A percentile compares a stretch with the other conserved stretches of the same genome.
phyloP scores from a whole-genome alignment of 306 rosid genomes.

The Mimosa bimucronata region DNA sequence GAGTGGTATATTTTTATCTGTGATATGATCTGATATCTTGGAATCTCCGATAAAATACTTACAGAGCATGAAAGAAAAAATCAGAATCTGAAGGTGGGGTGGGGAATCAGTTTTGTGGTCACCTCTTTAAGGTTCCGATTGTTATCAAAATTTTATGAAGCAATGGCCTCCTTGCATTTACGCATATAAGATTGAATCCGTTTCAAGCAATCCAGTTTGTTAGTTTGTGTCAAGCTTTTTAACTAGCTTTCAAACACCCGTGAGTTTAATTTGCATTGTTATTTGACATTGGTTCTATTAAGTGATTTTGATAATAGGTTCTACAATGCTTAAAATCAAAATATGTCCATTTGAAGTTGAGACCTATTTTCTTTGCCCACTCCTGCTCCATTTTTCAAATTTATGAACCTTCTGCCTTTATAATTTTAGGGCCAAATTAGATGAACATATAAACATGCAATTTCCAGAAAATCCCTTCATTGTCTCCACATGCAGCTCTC shows the following conservation, averaged over 20 bases:
- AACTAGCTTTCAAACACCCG: too few species aligned
- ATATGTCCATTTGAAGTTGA: not conserved
- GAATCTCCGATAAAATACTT: conserved; percentile 16
- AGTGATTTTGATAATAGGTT: conserved; percentile 9
- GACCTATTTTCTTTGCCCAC: not conserved
- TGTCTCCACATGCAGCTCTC: not conserved
- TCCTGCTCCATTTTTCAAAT: not conserved
- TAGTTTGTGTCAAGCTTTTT: too few species aligned
- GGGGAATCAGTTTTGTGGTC: not conserved
- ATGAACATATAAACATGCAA: not conserved
- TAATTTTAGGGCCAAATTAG: not conserved
- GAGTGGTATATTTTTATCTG: conserved; percentile 31
- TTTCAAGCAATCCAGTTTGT: not conserved
- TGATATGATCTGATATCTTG: conserved; percentile 12
- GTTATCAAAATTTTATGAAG: not conserved
- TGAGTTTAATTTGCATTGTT: too few species aligned
- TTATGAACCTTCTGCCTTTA: too few species aligned
- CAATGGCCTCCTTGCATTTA: not conserved
- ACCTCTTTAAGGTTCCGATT: conserved; percentile 21
- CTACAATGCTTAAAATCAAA: conserved; percentile 3
- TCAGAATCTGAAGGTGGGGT: not conserved
- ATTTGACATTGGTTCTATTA: not conserved
- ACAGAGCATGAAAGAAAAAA: not conserved
- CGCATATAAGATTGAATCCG: not conserved
- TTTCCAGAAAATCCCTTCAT: not conserved